Conservation (phyloP, 257 asterid species). For the Verbena officinalis region DNA sequence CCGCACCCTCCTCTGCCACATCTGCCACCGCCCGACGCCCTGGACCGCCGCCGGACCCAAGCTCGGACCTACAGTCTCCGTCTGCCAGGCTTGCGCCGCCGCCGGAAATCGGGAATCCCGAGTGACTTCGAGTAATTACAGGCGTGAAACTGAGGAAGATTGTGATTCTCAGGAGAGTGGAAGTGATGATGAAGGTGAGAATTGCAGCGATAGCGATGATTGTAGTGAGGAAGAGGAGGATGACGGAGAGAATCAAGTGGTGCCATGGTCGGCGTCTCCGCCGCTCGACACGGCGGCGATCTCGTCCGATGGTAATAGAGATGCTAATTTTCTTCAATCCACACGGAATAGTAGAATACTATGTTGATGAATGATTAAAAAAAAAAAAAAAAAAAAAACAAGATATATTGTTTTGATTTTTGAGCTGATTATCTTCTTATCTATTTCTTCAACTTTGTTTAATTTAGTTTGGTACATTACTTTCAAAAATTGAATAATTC, state of each 20-base stretch:
- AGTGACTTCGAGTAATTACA: neutral
- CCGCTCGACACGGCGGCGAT: conserved; percentile 15
- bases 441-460: too few species aligned
- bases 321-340: too few species aligned
- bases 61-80: conserved; percentile 45
- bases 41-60: conserved; percentile 54
- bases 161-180: conserved; percentile 21
- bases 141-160: conserved; percentile 12
- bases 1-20: conserved; percentile 56
- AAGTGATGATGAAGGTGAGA: conserved; percentile 22
- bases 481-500: too few species aligned
- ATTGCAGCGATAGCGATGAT: conserved; percentile 28
- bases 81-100: conserved; percentile 43
- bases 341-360: too few species aligned
- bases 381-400: too few species aligned
- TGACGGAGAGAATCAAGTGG: conserved; percentile 61
- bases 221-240: conserved; percentile 29
- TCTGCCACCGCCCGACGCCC: conserved; percentile 44
- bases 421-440: too few species aligned
- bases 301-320: conserved; percentile 9
- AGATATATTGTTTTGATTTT: too few species aligned
- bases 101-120: neutral
- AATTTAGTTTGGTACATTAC: too few species aligned
- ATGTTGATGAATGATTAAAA: too few species aligned
- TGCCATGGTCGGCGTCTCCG: conserved; percentile 42